Percentiles rank a stretch among this genome's conserved stretches.
phyloP scores from a whole-genome alignment of 495 filamentous ascomycete species.

The Podospora australis region DNA sequence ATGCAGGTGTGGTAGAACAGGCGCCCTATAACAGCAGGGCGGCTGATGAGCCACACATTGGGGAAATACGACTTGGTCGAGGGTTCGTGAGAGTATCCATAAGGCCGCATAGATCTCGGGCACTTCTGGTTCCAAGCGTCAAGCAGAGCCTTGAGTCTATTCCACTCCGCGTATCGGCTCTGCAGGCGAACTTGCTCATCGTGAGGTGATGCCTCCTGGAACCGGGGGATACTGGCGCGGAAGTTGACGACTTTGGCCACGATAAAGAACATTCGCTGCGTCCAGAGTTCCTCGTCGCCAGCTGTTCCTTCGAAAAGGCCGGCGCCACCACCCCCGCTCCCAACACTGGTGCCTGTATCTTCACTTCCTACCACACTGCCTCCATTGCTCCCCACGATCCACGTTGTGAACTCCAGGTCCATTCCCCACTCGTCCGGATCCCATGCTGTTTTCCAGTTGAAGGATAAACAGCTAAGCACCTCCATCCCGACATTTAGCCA shows the following conservation, averaged over 20 bases:
- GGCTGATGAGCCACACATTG: conserved; percentile 82
- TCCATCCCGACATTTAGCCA: conserved; percentile 93
- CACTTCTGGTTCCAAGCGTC: conserved; percentile 72
- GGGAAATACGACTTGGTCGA: conserved; percentile 69
- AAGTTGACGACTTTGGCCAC: conserved; percentile 85
- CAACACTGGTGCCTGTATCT: conserved; percentile 53
- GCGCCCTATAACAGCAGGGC: conserved; percentile 70
- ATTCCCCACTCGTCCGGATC: conserved; percentile 88
- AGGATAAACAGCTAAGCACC: conserved; percentile 75
- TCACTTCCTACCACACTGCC: conserved; percentile 21
- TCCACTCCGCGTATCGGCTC: conserved; percentile 69
- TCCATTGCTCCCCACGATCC: conserved; percentile 10
- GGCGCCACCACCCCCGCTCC: conserved; percentile 62
- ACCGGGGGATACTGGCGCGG: conserved; percentile 56
- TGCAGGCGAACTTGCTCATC: conserved; percentile 58
- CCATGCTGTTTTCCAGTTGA: conserved; percentile 86
- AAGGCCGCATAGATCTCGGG: conserved; percentile 80
- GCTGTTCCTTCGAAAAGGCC: conserved; percentile 62
- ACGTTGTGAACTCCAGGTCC: conserved; percentile 63
- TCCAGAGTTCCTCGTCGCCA: conserved; percentile 78
- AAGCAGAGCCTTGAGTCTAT: conserved; percentile 62
- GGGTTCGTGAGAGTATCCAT: conserved; percentile 68
- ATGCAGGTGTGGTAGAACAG: conserved; percentile 89
- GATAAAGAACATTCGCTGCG: conserved; percentile 82
- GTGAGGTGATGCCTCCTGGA: conserved; percentile 51